Evolutionary conservation across 306 rosid species (phyloP).

Genomic region (Quercus alba): DNA sequence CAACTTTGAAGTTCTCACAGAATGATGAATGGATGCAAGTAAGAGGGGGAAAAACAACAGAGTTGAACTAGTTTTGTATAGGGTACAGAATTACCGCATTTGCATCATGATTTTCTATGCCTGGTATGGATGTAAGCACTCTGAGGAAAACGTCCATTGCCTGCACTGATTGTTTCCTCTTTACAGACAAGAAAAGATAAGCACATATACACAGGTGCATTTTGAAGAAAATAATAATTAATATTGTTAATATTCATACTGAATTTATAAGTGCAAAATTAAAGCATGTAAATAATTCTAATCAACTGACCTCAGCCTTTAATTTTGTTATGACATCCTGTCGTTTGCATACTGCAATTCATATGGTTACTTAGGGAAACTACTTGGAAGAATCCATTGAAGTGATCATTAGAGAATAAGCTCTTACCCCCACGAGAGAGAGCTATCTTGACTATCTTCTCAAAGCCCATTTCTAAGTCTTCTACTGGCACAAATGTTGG

Average conservation of each 20-base stretch:
- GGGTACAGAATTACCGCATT: conserved; percentile 53
- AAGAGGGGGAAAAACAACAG: conserved; percentile 15
- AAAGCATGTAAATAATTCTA: conserved; percentile 12
- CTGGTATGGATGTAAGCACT: conserved; percentile 75
- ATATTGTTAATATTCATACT: background rate
- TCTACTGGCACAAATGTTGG: conserved; percentile 85
- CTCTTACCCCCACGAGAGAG: conserved; percentile 75
- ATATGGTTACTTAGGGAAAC: conserved; percentile 10
- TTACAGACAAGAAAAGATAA: conserved; percentile 29
- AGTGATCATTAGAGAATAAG: conserved; percentile 16
- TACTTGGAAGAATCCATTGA: conserved; percentile 11
- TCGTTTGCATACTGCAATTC: conserved; percentile 70
- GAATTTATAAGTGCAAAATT: background rate
- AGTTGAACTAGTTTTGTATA: conserved; percentile 1
- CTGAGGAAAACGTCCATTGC: conserved; percentile 57
- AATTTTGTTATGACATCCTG: conserved; percentile 58
- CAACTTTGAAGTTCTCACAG: conserved; percentile 6
- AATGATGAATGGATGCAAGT: background rate
- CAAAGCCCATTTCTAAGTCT: conserved; percentile 94
- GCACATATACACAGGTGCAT: conserved; percentile 3
- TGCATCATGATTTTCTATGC: conserved; percentile 80
- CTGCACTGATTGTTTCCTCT: conserved; percentile 80
- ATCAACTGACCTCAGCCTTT: conserved; percentile 71
- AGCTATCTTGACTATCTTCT: conserved; percentile 86
- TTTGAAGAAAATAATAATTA: conserved; percentile 7